Evolutionary conservation across 2,329 filamentous ascomycete species (phyloP).

Genomic region (Xylaria sp.): DNA sequence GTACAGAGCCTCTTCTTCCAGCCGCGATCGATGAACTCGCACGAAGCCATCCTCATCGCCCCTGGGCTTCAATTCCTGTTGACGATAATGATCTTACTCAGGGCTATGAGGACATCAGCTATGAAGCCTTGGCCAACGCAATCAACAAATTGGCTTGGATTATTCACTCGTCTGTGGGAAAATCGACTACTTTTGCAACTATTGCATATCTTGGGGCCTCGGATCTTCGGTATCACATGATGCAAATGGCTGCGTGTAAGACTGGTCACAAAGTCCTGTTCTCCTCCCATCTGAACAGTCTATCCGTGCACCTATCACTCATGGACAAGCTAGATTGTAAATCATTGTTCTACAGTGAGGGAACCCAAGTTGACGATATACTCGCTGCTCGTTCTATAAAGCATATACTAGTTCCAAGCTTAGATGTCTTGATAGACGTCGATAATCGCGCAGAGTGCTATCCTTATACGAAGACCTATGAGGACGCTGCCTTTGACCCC

Average conservation of each 20-base stretch:
- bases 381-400: constrained; percentile 37
- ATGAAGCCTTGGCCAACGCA: constrained; percentile 36
- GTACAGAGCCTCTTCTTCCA: constrained; percentile 36
- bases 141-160: constrained; percentile 43
- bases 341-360: constrained; percentile 36
- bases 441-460: constrained; percentile 31
- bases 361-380: constrained; percentile 38
- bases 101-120: constrained; percentile 44
- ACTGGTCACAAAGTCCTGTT: constrained; percentile 43
- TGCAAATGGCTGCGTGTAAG: constrained; percentile 44
- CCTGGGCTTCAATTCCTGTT: constrained; percentile 39
- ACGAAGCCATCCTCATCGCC: constrained; percentile 11
- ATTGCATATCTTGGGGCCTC: constrained; percentile 39
- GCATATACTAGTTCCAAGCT: constrained; percentile 32
- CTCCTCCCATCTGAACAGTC: constrained; percentile 42
- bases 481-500: constrained; percentile 37
- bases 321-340: constrained; percentile 41
- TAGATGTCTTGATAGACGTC: constrained; percentile 34
- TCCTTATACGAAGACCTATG: constrained; percentile 41
- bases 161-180: constrained; percentile 36
- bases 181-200: constrained; percentile 38
- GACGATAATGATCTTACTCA: constrained; percentile 42
- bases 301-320: constrained; percentile 37
- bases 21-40: constrained; percentile 18
- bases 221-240: constrained; percentile 43